phyloP scores from a whole-genome alignment of 1,139 yeast genomes.

The Meyerozyma sp. region DNA sequence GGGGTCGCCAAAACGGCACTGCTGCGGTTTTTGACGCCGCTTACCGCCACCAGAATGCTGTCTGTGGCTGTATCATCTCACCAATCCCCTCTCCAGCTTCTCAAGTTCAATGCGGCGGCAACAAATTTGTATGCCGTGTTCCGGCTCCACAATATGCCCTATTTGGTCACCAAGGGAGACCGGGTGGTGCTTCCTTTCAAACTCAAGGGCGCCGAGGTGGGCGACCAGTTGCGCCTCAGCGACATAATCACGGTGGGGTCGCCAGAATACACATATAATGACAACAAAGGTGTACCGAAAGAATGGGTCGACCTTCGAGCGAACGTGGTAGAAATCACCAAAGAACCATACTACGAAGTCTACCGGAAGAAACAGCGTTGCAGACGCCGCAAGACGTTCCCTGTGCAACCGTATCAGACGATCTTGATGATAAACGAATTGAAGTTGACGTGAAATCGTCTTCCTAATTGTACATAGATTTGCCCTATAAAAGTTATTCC shows the following conservation, averaged over 20 bases:
- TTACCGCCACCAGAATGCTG: neutral
- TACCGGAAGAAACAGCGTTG: slow-evolving; percentile 70
- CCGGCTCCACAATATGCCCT: slow-evolving; percentile 78
- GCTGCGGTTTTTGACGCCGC: neutral
- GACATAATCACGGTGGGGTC: slow-evolving; percentile 83
- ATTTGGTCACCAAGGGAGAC: slow-evolving; percentile 89
- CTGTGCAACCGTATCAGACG: slow-evolving; percentile 77
- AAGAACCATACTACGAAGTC: slow-evolving; percentile 64
- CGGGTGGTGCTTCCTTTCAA: slow-evolving; percentile 71
- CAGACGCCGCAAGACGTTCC: slow-evolving; percentile 75
- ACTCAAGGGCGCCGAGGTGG: slow-evolving; percentile 70
- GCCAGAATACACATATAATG: slow-evolving; percentile 63
- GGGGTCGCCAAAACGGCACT: neutral
- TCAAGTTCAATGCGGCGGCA: slow-evolving; percentile 48
- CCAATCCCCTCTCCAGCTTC: slow-evolving; percentile 28
- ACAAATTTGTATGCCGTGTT: slow-evolving; percentile 69
- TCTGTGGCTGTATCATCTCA: neutral
- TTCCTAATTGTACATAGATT: too few species aligned
- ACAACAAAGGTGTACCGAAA: slow-evolving; percentile 27
- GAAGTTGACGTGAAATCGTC: slow-evolving; percentile 27
- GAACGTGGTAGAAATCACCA: slow-evolving; percentile 78
- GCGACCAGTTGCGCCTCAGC: slow-evolving; percentile 67
- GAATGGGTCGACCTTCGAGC: slow-evolving; percentile 62
- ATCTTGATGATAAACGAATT: slow-evolving; percentile 75
- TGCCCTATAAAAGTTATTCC: too few species aligned